A percentile compares a stretch with the other conserved stretches of the same genome.
Conservation (phyloP, 2,329 filamentous ascomycete species). For the Cytospora chrysosperma region DNA sequence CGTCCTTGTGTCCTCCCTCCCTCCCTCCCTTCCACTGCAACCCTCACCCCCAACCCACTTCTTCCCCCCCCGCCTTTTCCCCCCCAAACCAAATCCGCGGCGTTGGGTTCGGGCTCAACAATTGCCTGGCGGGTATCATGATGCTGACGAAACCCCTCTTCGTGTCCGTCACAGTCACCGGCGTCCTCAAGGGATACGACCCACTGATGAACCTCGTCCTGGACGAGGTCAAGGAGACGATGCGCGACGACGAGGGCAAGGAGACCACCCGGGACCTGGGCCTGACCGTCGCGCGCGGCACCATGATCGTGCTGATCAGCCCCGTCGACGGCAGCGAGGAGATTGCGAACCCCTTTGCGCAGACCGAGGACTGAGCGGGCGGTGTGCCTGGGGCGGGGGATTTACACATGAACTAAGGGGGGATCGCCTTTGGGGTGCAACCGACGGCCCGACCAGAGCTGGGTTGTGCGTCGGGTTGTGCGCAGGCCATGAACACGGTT, state of each 20-base stretch:
- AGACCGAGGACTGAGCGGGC: conserved; percentile 57
- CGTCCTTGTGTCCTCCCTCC: conserved; percentile 30
- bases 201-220: conserved; percentile 97
- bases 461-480: neutral
- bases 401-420: neutral
- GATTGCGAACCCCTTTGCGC: conserved; percentile 89
- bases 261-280: conserved; percentile 77
- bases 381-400: neutral
- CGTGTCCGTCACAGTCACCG: conserved; percentile 70
- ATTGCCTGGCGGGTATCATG: too few relatives aligned
- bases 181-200: conserved; percentile 91
- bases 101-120: too few relatives aligned
- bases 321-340: conserved; percentile 93
- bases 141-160: too few relatives aligned
- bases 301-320: conserved; percentile 87
- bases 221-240: conserved; percentile 87
- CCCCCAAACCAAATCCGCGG: neutral
- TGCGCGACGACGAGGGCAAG: conserved; percentile 92
- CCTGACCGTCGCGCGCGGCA: conserved; percentile 86
- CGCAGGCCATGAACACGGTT: neutral
- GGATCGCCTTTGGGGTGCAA: neutral
- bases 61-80: too few relatives aligned
- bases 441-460: neutral
- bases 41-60: too few relatives aligned
- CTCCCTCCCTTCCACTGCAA: too few relatives aligned